Base-by-base conservation (phyloP, 805 yeast genomes). In the Schizosaccharomyces pombe region DNA sequence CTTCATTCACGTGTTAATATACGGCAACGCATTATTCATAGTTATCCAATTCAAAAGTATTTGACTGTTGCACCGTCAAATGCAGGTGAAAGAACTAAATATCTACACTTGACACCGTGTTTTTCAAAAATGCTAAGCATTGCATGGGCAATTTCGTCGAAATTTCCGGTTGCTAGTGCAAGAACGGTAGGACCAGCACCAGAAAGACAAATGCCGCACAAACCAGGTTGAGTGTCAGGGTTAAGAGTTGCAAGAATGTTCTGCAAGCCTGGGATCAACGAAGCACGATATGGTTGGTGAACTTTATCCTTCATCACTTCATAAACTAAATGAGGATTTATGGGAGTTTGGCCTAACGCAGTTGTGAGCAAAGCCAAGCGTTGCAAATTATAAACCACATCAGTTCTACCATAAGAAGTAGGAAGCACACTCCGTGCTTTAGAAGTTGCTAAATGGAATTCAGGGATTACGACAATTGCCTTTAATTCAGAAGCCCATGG, bases 111-210 rank as follows among this genome's bases (percentile, higher is more conserved):
- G 57, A 91, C 83, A 47, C 70, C 67, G 60, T 82, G 80, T 58
- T 77, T 70, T 54, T 72, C 66, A 68, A 91, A 87, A 56, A 84
- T 74, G 55, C 68, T 68, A 53, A 85, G 73, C 58, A 91, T 86
- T 54, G 79, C 83, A 4, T 66, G 64, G 5, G 98, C 95, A 61
- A 91, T 86, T 11, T 70, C 73, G 5, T 86, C 95, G 61, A 79
- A 91, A 65, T 85, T 83, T 19, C 76, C 80, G 3, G 95, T 86
- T 3, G 98, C 97, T 58, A 91, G 74, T 47, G 95, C 94, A 58
- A 91, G 71, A 56, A 91, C 87, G 5, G 98, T 91, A 56, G 98
- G 98, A 6, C 98, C 98, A 5, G 98, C 98, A 54, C 98, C 98
- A 29, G 94, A 82, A 56, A 91, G 73, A 65, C 98, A 91, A 61